Evolutionary conservation across 2,329 filamentous ascomycete genomes (phyloP), one percentile per base, ranked within the genome.

Genomic region (Alternaria tenuissima): DNA sequence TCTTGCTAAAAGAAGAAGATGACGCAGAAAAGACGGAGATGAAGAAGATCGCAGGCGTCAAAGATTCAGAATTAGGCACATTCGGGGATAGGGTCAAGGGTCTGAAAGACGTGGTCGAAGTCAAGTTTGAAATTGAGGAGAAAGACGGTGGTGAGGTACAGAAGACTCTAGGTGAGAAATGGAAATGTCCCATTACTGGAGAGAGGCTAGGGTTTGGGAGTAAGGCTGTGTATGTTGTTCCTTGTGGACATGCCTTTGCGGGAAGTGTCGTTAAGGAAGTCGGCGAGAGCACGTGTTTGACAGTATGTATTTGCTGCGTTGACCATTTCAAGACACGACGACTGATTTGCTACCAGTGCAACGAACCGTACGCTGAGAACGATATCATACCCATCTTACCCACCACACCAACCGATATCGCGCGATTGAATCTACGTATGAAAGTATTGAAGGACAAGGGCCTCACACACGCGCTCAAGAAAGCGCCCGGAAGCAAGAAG

Each of bases 201-300:
- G 96, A 96, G 76, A 89, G 91, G 76, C 81, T 99, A 24, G 95
- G 95, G 0, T 89, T 93, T 0, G 84, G 85, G 5, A 89, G 90
- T 16, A 94, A 90, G 78, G 86, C 93, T 0, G 92, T 96, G 1
- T 99, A 98, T 72, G 73, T 99, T 3, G 92, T 98, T 5, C 95
- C 95, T 0, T 99, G 95, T 72, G 96, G 95, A 0, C 96, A 99
- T 82, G 94, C 92, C 0, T 98, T 98, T 79, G 90, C 92, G 0
- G 93, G 96, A 62, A 88, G 89, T 54, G 93, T 93, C 7, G 89
- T 98, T 66, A 91, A 89, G 67, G 91, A 95, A 78, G 88, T 96
- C n/a, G 83, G 84, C 24, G 85, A 81, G 3, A 89, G 91, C 65
- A 83, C 81, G 64, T 90, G 88, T 68, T 74, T 88, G 62, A 80